Conservation (phyloP, 1,284 basidiomycete genomes). For the Ceratorhiza oryzae-sativae region DNA sequence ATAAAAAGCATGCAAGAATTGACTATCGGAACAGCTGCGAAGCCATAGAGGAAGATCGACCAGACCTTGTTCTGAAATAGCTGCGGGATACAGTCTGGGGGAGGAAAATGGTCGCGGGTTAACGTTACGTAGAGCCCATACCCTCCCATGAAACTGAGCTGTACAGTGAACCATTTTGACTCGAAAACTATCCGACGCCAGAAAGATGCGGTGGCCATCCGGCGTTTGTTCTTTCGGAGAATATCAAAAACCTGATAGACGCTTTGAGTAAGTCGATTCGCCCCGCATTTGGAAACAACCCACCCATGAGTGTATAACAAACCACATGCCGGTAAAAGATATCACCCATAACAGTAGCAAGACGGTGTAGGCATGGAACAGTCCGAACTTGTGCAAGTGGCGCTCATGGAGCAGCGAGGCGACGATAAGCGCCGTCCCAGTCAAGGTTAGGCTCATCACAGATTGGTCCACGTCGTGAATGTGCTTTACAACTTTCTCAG, state of each 20-base stretch:
- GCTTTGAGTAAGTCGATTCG: too few relatives aligned
- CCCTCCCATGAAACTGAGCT: conserved; percentile 32
- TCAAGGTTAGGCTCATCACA: conserved; percentile 17
- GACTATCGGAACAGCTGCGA: conserved; percentile 8
- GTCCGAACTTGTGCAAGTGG: conserved; percentile 1
- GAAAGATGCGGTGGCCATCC: neutral
- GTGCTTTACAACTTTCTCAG: conserved; percentile 15
- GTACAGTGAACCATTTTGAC: conserved; percentile 16
- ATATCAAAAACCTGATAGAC: conserved; percentile 36
- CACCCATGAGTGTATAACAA: conserved; percentile 34
- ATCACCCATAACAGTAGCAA: conserved; percentile 27
- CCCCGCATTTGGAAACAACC: neutral
- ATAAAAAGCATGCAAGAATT: conserved; percentile 37
- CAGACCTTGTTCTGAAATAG: conserved; percentile 16
- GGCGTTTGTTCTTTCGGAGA: neutral
- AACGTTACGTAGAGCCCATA: conserved; percentile 35
- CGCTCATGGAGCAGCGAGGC: conserved; percentile 13
- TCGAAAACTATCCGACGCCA: conserved; percentile 4
- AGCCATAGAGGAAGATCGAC: conserved; percentile 14
- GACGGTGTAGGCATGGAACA: conserved; percentile 29
- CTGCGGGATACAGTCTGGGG: conserved; percentile 4
- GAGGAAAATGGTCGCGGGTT: neutral
- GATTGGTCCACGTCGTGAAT: conserved; percentile 22
- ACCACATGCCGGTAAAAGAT: conserved; percentile 33
- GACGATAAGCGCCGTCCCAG: conserved; percentile 18